These are phyloP conservation scores for Rhodotorula graminis DNA, from an alignment of 768 basidiomycete species.

Conservation along the genomic window DNA sequence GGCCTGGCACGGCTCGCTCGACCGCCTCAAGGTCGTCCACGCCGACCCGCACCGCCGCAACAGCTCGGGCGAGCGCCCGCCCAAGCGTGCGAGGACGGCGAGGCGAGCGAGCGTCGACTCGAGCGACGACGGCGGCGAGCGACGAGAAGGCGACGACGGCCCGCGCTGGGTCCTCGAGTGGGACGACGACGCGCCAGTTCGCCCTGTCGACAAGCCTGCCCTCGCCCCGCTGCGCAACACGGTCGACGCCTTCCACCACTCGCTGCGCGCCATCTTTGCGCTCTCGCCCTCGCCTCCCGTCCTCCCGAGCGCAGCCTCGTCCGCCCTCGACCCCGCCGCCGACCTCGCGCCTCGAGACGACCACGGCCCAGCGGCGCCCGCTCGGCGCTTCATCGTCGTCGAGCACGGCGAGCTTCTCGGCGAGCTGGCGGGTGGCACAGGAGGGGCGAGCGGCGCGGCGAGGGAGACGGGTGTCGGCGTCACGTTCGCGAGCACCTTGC, in stretches of 20 bases:
- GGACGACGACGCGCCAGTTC: background rate
- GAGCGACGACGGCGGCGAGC: background rate
- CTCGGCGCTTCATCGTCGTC: slow-evolving; percentile 20
- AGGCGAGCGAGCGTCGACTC: background rate
- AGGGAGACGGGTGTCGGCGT: slow-evolving; percentile 33
- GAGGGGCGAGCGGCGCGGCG: slow-evolving; percentile 8
- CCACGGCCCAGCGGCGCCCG: background rate
- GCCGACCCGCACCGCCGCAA: background rate
- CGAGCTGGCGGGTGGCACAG: slow-evolving; percentile 17
- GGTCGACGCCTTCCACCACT: slow-evolving; percentile 28
- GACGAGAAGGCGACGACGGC: background rate
- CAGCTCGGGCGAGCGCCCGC: background rate
- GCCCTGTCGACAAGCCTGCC: background rate
- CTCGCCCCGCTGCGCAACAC: slow-evolving; percentile 29
- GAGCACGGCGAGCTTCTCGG: slow-evolving; percentile 29
- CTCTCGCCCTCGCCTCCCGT: background rate
- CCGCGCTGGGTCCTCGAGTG: slow-evolving; percentile 23
- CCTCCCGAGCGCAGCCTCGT: background rate
- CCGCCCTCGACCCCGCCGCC: background rate
- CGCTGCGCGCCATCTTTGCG: slow-evolving; percentile 13
- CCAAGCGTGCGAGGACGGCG: background rate
- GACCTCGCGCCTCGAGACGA: background rate
- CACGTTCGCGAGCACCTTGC: slow-evolving; percentile 28
- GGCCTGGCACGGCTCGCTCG: slow-evolving; percentile 19
- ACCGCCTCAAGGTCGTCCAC: slow-evolving; percentile 12